Evolutionary conservation across 768 basidiomycete species (phyloP).

Genomic region (Russula ochroleuca): DNA sequence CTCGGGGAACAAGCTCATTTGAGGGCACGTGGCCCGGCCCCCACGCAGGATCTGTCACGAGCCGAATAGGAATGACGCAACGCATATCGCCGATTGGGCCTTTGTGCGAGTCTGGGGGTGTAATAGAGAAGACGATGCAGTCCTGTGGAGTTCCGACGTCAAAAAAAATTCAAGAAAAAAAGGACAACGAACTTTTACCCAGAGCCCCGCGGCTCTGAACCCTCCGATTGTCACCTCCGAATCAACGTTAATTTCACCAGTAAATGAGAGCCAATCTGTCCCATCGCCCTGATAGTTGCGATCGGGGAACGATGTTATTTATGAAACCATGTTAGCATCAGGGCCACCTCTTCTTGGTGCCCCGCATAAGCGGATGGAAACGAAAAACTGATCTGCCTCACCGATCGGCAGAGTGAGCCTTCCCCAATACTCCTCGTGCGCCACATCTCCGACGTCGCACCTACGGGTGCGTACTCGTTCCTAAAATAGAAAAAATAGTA

Average conservation of each 20-base stretch:
- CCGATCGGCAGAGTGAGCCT: slow-evolving; percentile 17
- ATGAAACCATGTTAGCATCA: neutral
- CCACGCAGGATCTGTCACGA: slow-evolving; percentile 58
- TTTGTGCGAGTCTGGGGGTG: slow-evolving; percentile 51
- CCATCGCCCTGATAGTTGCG: slow-evolving; percentile 51
- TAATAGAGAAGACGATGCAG: slow-evolving; percentile 57
- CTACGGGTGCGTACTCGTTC: slow-evolving; percentile 4
- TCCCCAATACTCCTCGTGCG: slow-evolving; percentile 16
- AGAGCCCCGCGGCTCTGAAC: slow-evolving; percentile 62
- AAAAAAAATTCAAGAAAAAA: too few relatives aligned
- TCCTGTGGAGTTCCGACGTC: slow-evolving; percentile 43
- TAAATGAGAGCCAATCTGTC: slow-evolving; percentile 55
- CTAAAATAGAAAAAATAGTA: neutral
- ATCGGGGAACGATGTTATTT: neutral
- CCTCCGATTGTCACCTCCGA: slow-evolving; percentile 50
- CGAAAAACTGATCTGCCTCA: neutral
- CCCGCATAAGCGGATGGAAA: neutral
- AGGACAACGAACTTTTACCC: slow-evolving; percentile 49
- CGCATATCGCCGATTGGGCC: slow-evolving; percentile 58
- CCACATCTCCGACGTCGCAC: slow-evolving; percentile 23
- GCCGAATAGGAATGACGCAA: slow-evolving; percentile 55
- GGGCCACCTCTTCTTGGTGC: neutral
- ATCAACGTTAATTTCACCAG: slow-evolving; percentile 56
- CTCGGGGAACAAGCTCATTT: slow-evolving; percentile 25
- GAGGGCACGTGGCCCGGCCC: slow-evolving; percentile 27